Evolutionary conservation across 768 basidiomycete species (phyloP), one percentile per base, ranked within the genome.

Genomic region (Tephrocybe sp.): DNA sequence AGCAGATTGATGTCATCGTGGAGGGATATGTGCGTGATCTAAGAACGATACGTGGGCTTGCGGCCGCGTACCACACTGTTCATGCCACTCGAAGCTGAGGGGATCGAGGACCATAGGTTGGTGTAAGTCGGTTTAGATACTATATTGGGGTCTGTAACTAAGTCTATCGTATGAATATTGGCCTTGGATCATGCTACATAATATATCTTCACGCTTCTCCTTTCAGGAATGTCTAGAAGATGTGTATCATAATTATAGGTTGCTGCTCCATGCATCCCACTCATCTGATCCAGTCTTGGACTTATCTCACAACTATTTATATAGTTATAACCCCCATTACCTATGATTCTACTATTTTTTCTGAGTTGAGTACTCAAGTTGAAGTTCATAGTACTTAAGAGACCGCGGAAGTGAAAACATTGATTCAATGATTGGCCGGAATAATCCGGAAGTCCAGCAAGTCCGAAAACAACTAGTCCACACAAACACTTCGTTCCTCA

Each of bases 21-120:
- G 60, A 50, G 2, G 76, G 66, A 8, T 80, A 72, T 53, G 45
- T 74, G 23, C 63, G 66, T 10, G 86, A 87, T 58, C 62, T 85
- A 49, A 60, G 66, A 46, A 63, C 52, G 5, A 70, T 75, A 9
- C 62, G 55, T 9, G 85, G 84, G 1, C 62, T 87, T 58, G 73
- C 79, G 1, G 65, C 65, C 35, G 67, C 72, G 5, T 77, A 79
- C 58, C 70, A 76, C 55, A 74, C 76, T 1, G 82, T 82, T 31
- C 72, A 78, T 66, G 77, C 77, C 17, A 52, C 17, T 17, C 40
- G 33, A 17, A 34, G 46, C 9, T 52, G n/a, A 52, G 39, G 9
- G 31, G 48, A n/a, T 31, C 1, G 5, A n/a, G 40, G n/a, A 35
- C 4, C 5, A 36, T 31, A 8, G 20, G 3, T 31, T 17, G 7